phyloP scores from a whole-genome alignment of 306 rosid species.

The Vigna radiata region DNA sequence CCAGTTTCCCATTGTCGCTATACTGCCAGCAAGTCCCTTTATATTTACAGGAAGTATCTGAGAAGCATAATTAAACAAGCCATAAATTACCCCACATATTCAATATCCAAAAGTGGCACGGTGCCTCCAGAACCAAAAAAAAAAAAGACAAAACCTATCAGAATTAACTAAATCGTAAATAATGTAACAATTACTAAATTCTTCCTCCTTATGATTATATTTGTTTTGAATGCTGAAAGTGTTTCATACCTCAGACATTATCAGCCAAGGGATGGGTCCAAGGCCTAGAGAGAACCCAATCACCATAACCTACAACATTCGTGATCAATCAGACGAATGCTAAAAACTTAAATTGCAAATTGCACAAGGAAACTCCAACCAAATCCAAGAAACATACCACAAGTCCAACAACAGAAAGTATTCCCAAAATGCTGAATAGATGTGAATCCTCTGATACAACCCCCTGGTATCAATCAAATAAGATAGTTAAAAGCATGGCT shows the following conservation, averaged over 20 bases:
- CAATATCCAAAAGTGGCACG: slow-evolving; percentile 27
- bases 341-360: background rate
- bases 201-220: slow-evolving; percentile 13
- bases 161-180: slow-evolving; percentile 23
- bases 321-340: slow-evolving; percentile 28
- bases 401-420: slow-evolving; percentile 68
- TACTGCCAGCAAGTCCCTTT: slow-evolving; percentile 84
- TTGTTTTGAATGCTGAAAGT: slow-evolving; percentile 1
- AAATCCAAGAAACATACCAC: slow-evolving; percentile 64
- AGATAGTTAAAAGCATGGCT: slow-evolving; percentile 36
- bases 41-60: slow-evolving; percentile 86
- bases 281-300: slow-evolving; percentile 77
- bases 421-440: slow-evolving; percentile 55
- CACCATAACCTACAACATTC: slow-evolving; percentile 60
- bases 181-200: slow-evolving; percentile 12
- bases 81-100: slow-evolving; percentile 15
- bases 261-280: slow-evolving; percentile 92
- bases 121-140: slow-evolving; percentile 28
- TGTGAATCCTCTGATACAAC: slow-evolving; percentile 51
- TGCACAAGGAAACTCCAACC: background rate
- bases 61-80: slow-evolving; percentile 34
- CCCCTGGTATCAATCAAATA: slow-evolving; percentile 51
- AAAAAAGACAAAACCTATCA: slow-evolving; percentile 24
- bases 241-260: slow-evolving; percentile 84
- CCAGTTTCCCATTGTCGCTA: slow-evolving; percentile 80